These are phyloP conservation scores for Penicillium sp. DNA, from an alignment of 2,329 filamentous ascomycete species.

Conservation along the genomic window DNA sequence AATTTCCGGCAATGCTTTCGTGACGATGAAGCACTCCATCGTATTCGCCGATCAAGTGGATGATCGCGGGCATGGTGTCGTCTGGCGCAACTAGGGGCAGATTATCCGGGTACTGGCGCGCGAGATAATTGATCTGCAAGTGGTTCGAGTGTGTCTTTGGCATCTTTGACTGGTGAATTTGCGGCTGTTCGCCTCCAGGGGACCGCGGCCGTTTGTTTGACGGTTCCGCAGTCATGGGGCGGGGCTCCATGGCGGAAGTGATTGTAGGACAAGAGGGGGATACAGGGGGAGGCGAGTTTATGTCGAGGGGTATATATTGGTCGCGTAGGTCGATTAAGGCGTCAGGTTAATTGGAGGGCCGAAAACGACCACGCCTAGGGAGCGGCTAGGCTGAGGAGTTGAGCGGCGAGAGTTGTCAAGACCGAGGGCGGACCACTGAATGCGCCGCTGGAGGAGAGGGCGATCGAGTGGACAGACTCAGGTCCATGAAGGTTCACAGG, in stretches of 20 bases:
- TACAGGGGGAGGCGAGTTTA: neutral
- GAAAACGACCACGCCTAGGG: neutral
- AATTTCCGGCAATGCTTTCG: conserved; percentile 81
- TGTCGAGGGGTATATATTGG: neutral
- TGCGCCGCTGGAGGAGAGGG: conserved; percentile 13
- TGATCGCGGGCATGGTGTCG: conserved; percentile 72
- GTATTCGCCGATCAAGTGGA: conserved; percentile 75
- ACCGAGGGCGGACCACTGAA: conserved; percentile 6
- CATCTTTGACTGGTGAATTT: conserved; percentile 50
- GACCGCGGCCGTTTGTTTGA: conserved; percentile 51
- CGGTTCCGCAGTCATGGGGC: conserved; percentile 38
- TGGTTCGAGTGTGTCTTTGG: conserved; percentile 60
- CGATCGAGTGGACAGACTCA: conserved; percentile 3
- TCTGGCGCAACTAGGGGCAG: conserved; percentile 64
- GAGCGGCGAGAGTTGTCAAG: conserved; percentile 1
- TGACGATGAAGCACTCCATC: conserved; percentile 82
- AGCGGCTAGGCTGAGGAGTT: neutral
- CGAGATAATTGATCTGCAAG: conserved; percentile 69
- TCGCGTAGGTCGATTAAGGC: neutral
- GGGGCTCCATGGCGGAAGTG: conserved; percentile 35
- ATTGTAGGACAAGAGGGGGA: neutral
- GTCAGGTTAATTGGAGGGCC: neutral
- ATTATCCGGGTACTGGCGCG: conserved; percentile 62
- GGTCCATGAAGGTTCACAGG: conserved; percentile 15
- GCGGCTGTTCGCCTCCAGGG: conserved; percentile 43